A percentile compares a stretch with the other conserved stretches of the same genome.
These are phyloP conservation scores for Cyclanthera cordifolia DNA, from an alignment of 306 rosid species.

Conservation along the genomic window DNA sequence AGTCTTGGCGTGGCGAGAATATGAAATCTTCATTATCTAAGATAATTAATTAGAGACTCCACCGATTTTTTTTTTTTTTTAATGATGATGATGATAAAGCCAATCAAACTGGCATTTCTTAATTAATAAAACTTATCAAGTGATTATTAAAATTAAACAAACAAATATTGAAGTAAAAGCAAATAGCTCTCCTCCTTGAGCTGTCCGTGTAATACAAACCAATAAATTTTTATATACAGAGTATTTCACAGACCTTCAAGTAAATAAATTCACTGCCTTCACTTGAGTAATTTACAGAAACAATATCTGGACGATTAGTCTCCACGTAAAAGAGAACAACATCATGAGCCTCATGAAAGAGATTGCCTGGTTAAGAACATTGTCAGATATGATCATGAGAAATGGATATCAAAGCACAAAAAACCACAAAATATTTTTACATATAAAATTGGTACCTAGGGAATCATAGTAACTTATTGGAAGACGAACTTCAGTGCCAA, in stretches of 20 bases:
- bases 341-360: slow-evolving; percentile 65
- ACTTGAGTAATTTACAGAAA: slow-evolving; percentile 37
- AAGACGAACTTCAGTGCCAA: slow-evolving; percentile 60
- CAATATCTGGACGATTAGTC: slow-evolving; percentile 64
- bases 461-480: slow-evolving; percentile 52
- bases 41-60: not conserved
- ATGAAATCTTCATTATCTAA: not conserved
- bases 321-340: slow-evolving; percentile 39
- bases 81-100: not conserved
- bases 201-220: not conserved
- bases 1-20: not conserved
- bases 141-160: not conserved
- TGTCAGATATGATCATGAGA: slow-evolving; percentile 18
- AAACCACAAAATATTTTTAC: slow-evolving; percentile 10
- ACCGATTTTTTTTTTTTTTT: not conserved
- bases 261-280: slow-evolving; percentile 48
- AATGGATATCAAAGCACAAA: slow-evolving; percentile 18
- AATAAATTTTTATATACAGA: slow-evolving; percentile 4
- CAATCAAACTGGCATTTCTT: not conserved
- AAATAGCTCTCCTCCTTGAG: not conserved
- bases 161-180: not conserved
- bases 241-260: slow-evolving; percentile 47
- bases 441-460: slow-evolving; percentile 40
- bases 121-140: not conserved
- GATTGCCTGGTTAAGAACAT: slow-evolving; percentile 50